Conservation (phyloP, 495 filamentous ascomycete species). For the Annulohypoxylon maeteangense region DNA sequence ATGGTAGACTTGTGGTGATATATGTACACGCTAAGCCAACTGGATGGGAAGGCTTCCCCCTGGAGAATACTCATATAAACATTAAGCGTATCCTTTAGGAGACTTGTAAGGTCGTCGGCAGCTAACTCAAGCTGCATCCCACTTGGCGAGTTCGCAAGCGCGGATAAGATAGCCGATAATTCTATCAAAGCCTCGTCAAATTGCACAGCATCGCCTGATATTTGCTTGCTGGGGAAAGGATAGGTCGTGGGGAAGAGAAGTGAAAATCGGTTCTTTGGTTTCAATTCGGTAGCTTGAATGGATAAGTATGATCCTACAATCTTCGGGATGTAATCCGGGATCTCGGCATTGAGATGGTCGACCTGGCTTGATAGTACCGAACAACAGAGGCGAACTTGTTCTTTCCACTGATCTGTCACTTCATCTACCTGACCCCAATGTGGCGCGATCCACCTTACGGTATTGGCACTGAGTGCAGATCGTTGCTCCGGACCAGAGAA, state of each 20-base stretch:
- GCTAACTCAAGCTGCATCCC: conserved; percentile 75
- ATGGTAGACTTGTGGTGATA: conserved; percentile 94
- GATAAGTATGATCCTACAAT: conserved; percentile 88
- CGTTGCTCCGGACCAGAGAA: conserved; percentile 82
- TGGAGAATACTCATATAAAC: conserved; percentile 89
- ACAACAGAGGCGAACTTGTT: conserved; percentile 92
- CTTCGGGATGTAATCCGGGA: conserved; percentile 89
- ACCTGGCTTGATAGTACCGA: conserved; percentile 88
- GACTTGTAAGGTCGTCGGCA: conserved; percentile 76
- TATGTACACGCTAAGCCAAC: conserved; percentile 93
- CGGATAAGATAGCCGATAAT: conserved; percentile 85
- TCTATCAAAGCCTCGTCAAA: conserved; percentile 95
- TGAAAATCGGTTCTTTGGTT: conserved; percentile 76
- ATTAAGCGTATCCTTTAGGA: conserved; percentile 78
- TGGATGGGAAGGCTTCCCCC: conserved; percentile 88
- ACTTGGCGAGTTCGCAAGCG: conserved; percentile 75
- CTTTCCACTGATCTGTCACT: conserved; percentile 86
- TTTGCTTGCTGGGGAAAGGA: conserved; percentile 82
- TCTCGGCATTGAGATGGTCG: conserved; percentile 77
- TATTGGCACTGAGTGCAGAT: conserved; percentile 78
- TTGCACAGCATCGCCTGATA: conserved; percentile 62
- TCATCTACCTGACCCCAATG: conserved; percentile 85
- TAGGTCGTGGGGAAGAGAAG: conserved; percentile 90
- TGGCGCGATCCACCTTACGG: conserved; percentile 88
- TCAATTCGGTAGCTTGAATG: conserved; percentile 71